These are phyloP conservation scores for Saccharum hybrid DNA, from an alignment of 202 grass and related monocot species.

Conservation along the genomic window DNA sequence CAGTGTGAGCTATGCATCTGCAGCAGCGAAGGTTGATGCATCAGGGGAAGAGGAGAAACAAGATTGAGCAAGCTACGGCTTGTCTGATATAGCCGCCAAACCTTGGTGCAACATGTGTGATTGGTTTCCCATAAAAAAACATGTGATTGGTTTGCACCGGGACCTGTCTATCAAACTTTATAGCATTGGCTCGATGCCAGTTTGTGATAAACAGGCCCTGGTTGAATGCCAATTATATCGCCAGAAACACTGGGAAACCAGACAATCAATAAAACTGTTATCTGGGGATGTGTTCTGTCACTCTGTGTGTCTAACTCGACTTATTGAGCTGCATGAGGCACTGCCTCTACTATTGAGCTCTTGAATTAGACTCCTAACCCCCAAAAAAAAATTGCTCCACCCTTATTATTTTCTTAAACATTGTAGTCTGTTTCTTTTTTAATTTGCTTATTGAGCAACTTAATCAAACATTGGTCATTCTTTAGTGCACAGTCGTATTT, in stretches of 20 bases:
- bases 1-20: slow-evolving; percentile 92
- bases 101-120: slow-evolving; percentile 16
- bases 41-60: slow-evolving; percentile 34
- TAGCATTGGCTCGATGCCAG: slow-evolving; percentile 24
- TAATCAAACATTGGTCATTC: too few relatives aligned
- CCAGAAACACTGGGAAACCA: too few relatives aligned
- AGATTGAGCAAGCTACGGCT: slow-evolving; percentile 10
- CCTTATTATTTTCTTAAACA: too few relatives aligned
- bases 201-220: slow-evolving; percentile 26
- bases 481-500: too few relatives aligned
- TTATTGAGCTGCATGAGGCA: background rate
- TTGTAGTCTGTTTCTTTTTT: too few relatives aligned
- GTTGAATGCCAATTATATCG: too few relatives aligned
- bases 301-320: background rate
- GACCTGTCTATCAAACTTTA: slow-evolving; percentile 26
- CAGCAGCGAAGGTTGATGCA: slow-evolving; percentile 64
- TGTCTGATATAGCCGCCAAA: background rate
- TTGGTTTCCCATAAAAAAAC: slow-evolving; percentile 21
- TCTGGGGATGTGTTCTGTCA: background rate
- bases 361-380: background rate
- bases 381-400: background rate
- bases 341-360: background rate
- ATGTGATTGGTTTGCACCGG: slow-evolving; percentile 16
- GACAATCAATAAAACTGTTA: background rate
- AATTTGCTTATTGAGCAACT: too few relatives aligned